Base-by-base conservation (phyloP, 192 early-diverging fungal genomes). In the Linnemannia elongata region DNA sequence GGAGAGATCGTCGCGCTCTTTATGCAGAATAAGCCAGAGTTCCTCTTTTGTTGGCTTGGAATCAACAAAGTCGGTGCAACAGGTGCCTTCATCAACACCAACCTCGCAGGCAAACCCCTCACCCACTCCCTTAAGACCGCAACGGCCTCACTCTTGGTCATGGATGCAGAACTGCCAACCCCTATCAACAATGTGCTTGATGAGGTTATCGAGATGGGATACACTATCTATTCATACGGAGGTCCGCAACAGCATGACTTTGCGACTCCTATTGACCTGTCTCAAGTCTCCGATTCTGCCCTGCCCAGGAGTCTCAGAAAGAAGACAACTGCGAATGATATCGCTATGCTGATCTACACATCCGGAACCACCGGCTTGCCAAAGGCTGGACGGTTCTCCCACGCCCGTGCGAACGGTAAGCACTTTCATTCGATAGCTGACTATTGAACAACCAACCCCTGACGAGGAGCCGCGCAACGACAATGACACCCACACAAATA, bases 341-440 rank as follows among this genome's bases (percentile, higher is more conserved):
- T 84, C 33, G 87, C 89, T 35, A 82, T 90, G 81, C 71, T 92
- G 75, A 90, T 93, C 76, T 89, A 81, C 69, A 88, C 88, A n/a
- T 91, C 90, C 42, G 94, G 94, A 38, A 94, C 93, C 13, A 94
- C 93, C 15, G 94, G 94, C 55, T 66, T 93, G 33, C 93, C 93
- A 9, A 94, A 94, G 77, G 91, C 92, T 41, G 91, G 91, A 45
- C 87, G 88, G 33, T 90, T 94, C 76, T 80, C 81, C 3, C 88
- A 91, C 44, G 73, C 84, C 44, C 88, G 81, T 80, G 77, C 79
- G 39, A 75, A 88, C 66, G 45, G 85, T 87, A 87, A 57, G 70
- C 44, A 6, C 30, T 27, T 1, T 41, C 15, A 55, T 57, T 80
- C 35, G 47, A 30, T 52, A 55, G 7, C 12, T 44, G 30, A 7